Evolutionary conservation across 345 rosid species (phyloP), one percentile per base, ranked within the genome.

Genomic region (Citrus mangshanensis): DNA sequence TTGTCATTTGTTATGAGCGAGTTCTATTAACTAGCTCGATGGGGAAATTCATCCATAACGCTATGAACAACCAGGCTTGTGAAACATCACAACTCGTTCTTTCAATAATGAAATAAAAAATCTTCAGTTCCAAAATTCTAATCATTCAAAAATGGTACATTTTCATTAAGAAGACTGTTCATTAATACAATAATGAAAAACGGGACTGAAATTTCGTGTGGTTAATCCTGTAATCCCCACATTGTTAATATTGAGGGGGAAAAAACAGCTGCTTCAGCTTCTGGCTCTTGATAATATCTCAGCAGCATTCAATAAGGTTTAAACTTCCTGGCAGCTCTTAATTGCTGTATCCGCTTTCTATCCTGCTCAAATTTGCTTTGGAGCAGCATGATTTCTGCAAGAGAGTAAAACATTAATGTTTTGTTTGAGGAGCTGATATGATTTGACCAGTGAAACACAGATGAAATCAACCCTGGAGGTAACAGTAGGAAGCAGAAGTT

Each of bases 261-360:
- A 30, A 7, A 10, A 35, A 16, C 18, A 30, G 49, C 32, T 22
- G 71, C 42, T 46, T 63, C 72, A 34, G 51, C 54, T 51, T 9
- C n/a, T 0, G 9, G 5, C 10, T 61, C 25, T 32, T 54, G 65
- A 51, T 16, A 24, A 24, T 55, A 22, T 67, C 2, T 54, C 38
- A 32, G 66, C 7, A 19, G 37, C 54, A 54, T 60, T 89, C 81
- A 95, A 84, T 89, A 95, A 38, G 99, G 99, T 81, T 87, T 84
- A 85, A 95, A 95, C 89, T 90, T 95, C 83, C 98, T 90, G 6
- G 97, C 91, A 73, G 99, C 96, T 84, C 96, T 85, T 83, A 95
- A 65, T 81, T 95, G 95, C 56, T 93, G 98, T 80, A 95, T 93
- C 78, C 93, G 87, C 84, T 92, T 92, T 78, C 85, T 92, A 75